Evolutionary conservation across 1,284 basidiomycete species (phyloP).

Genomic region (Papiliotrema nemorosa): DNA sequence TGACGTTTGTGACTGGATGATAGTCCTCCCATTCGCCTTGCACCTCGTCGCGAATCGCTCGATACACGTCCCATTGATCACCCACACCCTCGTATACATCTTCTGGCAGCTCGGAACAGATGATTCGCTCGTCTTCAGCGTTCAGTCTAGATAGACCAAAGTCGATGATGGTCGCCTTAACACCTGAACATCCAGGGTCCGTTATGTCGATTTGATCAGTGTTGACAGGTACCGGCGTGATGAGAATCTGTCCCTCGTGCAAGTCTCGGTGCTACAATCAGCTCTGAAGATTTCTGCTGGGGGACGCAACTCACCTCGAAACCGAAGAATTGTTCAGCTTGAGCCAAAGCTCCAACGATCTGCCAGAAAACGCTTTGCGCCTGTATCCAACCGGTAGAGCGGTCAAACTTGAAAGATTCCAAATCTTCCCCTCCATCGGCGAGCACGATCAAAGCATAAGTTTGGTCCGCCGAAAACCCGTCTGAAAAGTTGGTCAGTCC

Average conservation of each 20-base stretch:
- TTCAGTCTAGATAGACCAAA: slow-evolving; percentile 85
- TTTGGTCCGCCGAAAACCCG: slow-evolving; percentile 66
- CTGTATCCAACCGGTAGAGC: slow-evolving; percentile 68
- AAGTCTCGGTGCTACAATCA: slow-evolving; percentile 95
- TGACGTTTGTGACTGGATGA: slow-evolving; percentile 77
- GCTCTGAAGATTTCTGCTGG: slow-evolving; percentile 6
- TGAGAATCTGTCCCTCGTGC: slow-evolving; percentile 95
- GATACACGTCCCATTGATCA: slow-evolving; percentile 92
- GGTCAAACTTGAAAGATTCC: slow-evolving; percentile 69
- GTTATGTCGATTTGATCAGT: slow-evolving; percentile 15
- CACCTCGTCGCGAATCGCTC: slow-evolving; percentile 70
- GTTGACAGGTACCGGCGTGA: slow-evolving; percentile 55
- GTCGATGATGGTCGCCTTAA: slow-evolving; percentile 84
- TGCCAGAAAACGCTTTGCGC: slow-evolving; percentile 90
- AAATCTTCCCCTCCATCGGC: slow-evolving; percentile 85
- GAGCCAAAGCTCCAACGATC: slow-evolving; percentile 67
- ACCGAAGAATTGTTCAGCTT: slow-evolving; percentile 69
- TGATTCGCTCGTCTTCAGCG: slow-evolving; percentile 6
- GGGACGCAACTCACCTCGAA: slow-evolving; percentile 69
- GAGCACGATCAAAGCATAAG: slow-evolving; percentile 83
- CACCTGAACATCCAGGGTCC: slow-evolving; percentile 53
- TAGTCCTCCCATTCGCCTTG: slow-evolving; percentile 64
- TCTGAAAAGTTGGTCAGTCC: slow-evolving; percentile 51
- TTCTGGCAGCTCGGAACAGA: slow-evolving; percentile 57
- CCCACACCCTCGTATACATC: slow-evolving; percentile 80